phyloP scores from a whole-genome alignment of 2,329 filamentous ascomycete genomes.

The Aureobasidium lini region DNA sequence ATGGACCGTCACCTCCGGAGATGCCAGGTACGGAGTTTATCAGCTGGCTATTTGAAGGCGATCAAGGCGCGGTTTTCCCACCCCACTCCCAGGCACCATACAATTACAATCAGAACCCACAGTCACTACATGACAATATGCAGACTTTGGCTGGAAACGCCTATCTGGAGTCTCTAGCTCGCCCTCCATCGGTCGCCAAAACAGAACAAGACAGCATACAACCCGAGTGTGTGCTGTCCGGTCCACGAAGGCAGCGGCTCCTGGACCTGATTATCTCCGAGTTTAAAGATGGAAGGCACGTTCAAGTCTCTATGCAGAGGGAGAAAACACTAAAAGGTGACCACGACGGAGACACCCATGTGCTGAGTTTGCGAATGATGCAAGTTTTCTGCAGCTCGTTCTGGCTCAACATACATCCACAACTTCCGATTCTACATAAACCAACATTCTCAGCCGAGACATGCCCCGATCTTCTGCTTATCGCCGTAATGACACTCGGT shows the following conservation, averaged over 20 bases:
- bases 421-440: slow-evolving; percentile 88
- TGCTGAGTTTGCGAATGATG: slow-evolving; percentile 87
- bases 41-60: slow-evolving; percentile 20
- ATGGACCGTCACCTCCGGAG: slow-evolving; percentile 73
- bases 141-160: not conserved
- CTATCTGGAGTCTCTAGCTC: not conserved
- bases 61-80: slow-evolving; percentile 1
- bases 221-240: slow-evolving; percentile 3
- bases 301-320: not conserved
- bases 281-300: slow-evolving; percentile 1
- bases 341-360: slow-evolving; percentile 52
- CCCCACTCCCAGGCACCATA: not conserved
- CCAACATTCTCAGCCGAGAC: slow-evolving; percentile 86
- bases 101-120: not conserved
- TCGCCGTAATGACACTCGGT: slow-evolving; percentile 88
- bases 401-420: slow-evolving; percentile 90
- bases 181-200: not conserved
- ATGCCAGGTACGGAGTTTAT: slow-evolving; percentile 21
- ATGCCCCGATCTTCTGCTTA: slow-evolving; percentile 73
- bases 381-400: slow-evolving; percentile 89
- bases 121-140: not conserved
- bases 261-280: not conserved
- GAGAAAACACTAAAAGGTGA: slow-evolving; percentile 57
- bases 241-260: not conserved
- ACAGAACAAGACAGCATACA: slow-evolving; percentile 10